These are phyloP conservation scores for Penicillium atrosanguineum DNA, from an alignment of 495 filamentous ascomycete genomes.

Conservation along the genomic window DNA sequence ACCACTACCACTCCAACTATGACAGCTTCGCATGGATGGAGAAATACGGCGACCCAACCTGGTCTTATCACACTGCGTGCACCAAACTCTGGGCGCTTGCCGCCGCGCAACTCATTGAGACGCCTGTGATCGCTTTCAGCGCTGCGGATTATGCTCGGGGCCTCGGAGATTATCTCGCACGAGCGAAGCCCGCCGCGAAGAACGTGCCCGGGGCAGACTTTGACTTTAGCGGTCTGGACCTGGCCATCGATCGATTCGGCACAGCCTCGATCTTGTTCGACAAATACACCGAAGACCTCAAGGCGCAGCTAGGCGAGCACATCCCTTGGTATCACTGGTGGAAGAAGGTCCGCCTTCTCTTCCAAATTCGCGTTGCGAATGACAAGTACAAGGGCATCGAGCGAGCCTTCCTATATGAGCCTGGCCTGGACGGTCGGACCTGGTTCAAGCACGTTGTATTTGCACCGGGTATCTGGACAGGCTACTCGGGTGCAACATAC, in stretches of 20 bases:
- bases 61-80: constrained; percentile 58
- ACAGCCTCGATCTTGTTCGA: constrained; percentile 51
- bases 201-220: constrained; percentile 27
- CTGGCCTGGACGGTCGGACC: constrained; percentile 55
- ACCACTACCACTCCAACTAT: constrained; percentile 79
- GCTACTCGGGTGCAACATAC: constrained; percentile 75
- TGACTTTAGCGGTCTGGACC: constrained; percentile 46
- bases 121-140: constrained; percentile 46
- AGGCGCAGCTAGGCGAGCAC: constrained; percentile 45
- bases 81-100: constrained; percentile 56
- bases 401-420: constrained; percentile 56
- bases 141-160: constrained; percentile 47
- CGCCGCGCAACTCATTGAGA: constrained; percentile 46
- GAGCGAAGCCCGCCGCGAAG: constrained; percentile 46
- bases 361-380: constrained; percentile 52
- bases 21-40: constrained; percentile 78
- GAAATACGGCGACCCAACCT: constrained; percentile 60
- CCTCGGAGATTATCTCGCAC: constrained; percentile 51
- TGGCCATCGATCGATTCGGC: constrained; percentile 47
- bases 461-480: constrained; percentile 80
- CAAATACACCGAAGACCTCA: constrained; percentile 49
- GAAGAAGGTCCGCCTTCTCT: constrained; percentile 60
- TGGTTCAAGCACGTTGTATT: constrained; percentile 74
- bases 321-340: constrained; percentile 80
- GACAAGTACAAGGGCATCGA: constrained; percentile 62